Evolutionary conservation across 305 asterid genomes (phyloP).

Genomic region (Salvia sclarea): DNA sequence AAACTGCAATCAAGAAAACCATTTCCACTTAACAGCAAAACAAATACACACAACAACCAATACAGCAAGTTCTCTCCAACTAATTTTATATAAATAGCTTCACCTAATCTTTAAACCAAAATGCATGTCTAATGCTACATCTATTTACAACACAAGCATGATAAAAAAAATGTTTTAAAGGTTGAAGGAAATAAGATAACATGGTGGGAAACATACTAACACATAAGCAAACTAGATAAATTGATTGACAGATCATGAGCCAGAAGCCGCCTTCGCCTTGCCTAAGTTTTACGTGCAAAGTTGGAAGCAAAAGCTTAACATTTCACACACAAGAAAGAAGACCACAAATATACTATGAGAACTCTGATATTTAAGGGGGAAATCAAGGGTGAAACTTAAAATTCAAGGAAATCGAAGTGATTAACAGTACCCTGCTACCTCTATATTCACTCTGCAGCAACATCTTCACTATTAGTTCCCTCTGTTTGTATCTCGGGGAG

Average conservation of each 20-base stretch:
- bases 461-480: constrained; percentile 60
- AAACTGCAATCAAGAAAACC: not conserved
- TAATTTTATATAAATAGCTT: not conserved
- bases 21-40: not conserved
- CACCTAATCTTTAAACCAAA: not conserved
- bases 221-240: constrained; percentile 30
- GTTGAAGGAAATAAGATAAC: not conserved
- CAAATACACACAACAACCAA: not conserved
- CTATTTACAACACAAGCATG: not conserved
- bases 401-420: constrained; percentile 24
- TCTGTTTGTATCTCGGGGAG: constrained; percentile 65
- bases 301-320: constrained; percentile 27
- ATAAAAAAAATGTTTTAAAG: not conserved
- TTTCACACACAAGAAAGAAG: constrained; percentile 22
- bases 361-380: constrained; percentile 24
- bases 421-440: constrained; percentile 22
- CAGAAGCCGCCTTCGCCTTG: constrained; percentile 34
- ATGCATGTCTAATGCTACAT: not conserved
- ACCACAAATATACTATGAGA: constrained; percentile 24
- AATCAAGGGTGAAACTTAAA: constrained; percentile 20
- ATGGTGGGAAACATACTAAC: not conserved
- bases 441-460: constrained; percentile 60
- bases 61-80: not conserved
- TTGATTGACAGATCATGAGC: constrained; percentile 41
- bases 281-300: constrained; percentile 41